These are phyloP conservation scores for Trifolium repens DNA, from an alignment of 306 rosid species.

Conservation along the genomic window DNA sequence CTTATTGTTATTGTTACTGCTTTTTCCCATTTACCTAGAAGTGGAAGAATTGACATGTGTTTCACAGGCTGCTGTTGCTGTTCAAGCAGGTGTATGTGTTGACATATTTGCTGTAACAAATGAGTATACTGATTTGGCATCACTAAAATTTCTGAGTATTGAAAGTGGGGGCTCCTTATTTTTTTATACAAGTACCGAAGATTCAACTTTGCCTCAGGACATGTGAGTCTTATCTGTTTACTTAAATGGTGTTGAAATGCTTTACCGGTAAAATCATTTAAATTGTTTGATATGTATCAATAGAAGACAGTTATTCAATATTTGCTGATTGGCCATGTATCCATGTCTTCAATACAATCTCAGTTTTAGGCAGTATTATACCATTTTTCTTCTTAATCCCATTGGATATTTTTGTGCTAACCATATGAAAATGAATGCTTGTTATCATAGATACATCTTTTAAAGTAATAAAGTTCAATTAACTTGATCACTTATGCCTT, in stretches of 20 bases:
- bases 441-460: constrained; percentile 7
- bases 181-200: constrained; percentile 82
- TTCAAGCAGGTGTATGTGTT: constrained; percentile 97
- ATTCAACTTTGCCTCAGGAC: constrained; percentile 97
- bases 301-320: constrained; percentile 14
- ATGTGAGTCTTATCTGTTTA: constrained; percentile 62
- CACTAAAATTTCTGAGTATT: constrained; percentile 85
- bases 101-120: constrained; percentile 96
- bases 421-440: constrained; percentile 33
- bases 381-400: constrained; percentile 25
- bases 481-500: constrained; percentile 22
- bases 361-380: constrained; percentile 27
- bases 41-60: constrained; percentile 50
- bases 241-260: constrained; percentile 18
- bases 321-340: constrained; percentile 24
- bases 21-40: constrained; percentile 34
- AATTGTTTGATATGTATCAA: constrained; percentile 38
- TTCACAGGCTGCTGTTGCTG: constrained; percentile 94
- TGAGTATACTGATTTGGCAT: constrained; percentile 96
- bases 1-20: constrained; percentile 31
- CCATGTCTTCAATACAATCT: constrained; percentile 28
- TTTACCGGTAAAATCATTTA: constrained; percentile 38
- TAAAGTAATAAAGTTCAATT: constrained; percentile 17
- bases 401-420: constrained; percentile 15
- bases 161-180: constrained; percentile 94